Conservation (phyloP, 495 filamentous ascomycete species). For the Thermothielavioides terrestris region DNA sequence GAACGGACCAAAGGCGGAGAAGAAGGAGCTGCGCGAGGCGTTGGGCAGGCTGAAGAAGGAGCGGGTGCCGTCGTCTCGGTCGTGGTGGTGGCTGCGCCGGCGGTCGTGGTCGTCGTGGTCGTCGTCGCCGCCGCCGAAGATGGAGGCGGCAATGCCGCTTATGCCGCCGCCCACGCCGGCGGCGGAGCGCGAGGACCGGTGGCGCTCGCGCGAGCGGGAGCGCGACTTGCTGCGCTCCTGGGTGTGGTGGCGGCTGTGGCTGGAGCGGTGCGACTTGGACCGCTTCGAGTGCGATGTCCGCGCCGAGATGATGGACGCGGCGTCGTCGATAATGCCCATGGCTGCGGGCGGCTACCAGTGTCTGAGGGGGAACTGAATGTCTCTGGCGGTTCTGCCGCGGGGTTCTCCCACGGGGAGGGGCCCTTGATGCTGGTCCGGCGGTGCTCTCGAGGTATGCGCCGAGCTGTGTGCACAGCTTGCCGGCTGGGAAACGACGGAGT, state of each 20-base stretch:
- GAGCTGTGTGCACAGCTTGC: background rate
- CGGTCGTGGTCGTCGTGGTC: slow-evolving; percentile 9
- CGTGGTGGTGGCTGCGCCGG: background rate
- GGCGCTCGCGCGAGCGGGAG: slow-evolving; percentile 21
- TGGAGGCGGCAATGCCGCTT: slow-evolving; percentile 19
- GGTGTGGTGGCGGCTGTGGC: slow-evolving; percentile 11
- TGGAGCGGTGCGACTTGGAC: slow-evolving; percentile 20
- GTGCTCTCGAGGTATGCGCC: background rate
- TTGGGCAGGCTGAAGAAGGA: slow-evolving; percentile 19
- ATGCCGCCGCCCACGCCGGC: slow-evolving; percentile 13
- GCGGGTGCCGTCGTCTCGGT: slow-evolving; percentile 2
- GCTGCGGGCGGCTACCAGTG: too few species aligned
- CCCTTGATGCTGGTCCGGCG: background rate
- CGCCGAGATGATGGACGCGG: slow-evolving; percentile 32
- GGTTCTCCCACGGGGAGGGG: background rate
- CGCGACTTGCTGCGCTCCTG: slow-evolving; percentile 19
- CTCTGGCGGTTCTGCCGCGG: background rate
- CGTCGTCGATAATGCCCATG: slow-evolving; percentile 40
- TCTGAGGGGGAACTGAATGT: too few species aligned
- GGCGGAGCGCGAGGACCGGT: slow-evolving; percentile 14
- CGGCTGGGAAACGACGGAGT: background rate
- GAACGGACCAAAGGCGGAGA: slow-evolving; percentile 38
- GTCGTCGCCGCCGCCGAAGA: slow-evolving; percentile 30
- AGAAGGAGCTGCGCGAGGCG: slow-evolving; percentile 35
- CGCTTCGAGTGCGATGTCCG: slow-evolving; percentile 28